Evolutionary conservation across 2,329 filamentous ascomycete genomes (phyloP).

Genomic region (Ceratocystiopsis brevicomis): DNA sequence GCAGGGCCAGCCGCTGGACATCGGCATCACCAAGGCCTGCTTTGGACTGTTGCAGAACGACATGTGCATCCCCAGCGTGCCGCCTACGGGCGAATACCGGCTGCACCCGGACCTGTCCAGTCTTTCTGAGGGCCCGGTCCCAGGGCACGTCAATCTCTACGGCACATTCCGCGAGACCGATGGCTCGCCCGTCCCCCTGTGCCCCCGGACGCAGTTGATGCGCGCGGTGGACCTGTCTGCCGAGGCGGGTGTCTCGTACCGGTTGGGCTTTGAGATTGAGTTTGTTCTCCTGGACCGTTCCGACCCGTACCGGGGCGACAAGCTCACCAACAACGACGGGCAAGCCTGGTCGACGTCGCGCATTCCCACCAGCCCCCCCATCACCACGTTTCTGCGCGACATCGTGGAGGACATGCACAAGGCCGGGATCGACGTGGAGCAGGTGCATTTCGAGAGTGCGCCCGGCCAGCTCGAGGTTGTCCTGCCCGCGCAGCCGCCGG

Average conservation of each 20-base stretch:
- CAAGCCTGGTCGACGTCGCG: constrained; percentile 56
- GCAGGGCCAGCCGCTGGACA: constrained; percentile 23
- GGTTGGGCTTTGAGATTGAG: constrained; percentile 68
- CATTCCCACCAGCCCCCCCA: constrained; percentile 36
- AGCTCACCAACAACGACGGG: constrained; percentile 32
- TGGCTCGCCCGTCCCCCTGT: constrained; percentile 31
- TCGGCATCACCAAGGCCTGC: constrained; percentile 45
- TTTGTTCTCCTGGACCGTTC: constrained; percentile 41
- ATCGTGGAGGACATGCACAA: constrained; percentile 41
- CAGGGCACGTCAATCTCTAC: constrained; percentile 45
- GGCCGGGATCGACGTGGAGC: constrained; percentile 47
- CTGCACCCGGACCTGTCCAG: constrained; percentile 47
- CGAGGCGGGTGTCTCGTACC: constrained; percentile 34
- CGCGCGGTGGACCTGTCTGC: constrained; percentile 32
- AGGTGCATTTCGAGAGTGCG: constrained; percentile 57
- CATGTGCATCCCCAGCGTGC: constrained; percentile 29
- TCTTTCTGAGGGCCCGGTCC: constrained; percentile 37
- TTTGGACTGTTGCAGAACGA: constrained; percentile 54
- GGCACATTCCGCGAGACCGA: constrained; percentile 43
- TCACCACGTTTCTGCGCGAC: constrained; percentile 42
- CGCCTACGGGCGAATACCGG: constrained; percentile 44
- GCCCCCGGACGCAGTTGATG: constrained; percentile 46
- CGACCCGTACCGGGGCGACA: constrained; percentile 7
- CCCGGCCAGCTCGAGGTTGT: constrained; percentile 64
- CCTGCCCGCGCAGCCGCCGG: constrained; percentile 40